A percentile compares a stretch with the other conserved stretches of the same genome.
Evolutionary conservation across 2,329 filamentous ascomycete genomes (phyloP).

Genomic region (Rutstroemia sp.): DNA sequence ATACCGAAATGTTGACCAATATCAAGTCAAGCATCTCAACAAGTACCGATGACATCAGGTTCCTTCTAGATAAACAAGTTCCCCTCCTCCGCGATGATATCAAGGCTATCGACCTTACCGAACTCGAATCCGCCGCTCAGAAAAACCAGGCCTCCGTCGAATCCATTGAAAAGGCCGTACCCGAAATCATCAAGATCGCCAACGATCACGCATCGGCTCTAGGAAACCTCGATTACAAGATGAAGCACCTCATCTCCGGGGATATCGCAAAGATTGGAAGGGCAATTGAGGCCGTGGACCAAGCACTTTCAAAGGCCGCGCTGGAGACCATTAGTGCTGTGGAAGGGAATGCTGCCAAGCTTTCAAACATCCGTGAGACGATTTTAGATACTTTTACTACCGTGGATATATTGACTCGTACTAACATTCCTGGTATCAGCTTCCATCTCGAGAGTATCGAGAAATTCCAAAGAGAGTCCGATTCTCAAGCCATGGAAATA

Average conservation of each 20-base stretch:
- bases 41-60: conserved; percentile 11
- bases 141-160: conserved; percentile 7
- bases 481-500: conserved; percentile 9
- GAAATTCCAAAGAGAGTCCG: conserved; percentile 8
- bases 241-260: conserved; percentile 7
- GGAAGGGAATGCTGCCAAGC: conserved; percentile 8
- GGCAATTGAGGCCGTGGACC: conserved; percentile 9
- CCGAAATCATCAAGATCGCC: conserved; percentile 6
- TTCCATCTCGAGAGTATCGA: conserved; percentile 9
- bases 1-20: conserved; percentile 10
- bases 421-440: conserved; percentile 12
- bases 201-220: conserved; percentile 9
- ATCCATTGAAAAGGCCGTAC: conserved; percentile 7
- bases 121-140: conserved; percentile 1
- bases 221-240: conserved; percentile 8
- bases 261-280: conserved; percentile 11
- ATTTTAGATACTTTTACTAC: conserved; percentile 10
- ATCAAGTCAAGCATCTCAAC: conserved; percentile 9
- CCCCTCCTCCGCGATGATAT: conserved; percentile 13
- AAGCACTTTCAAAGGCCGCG: conserved; percentile 9
- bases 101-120: conserved; percentile 9
- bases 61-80: conserved; percentile 11
- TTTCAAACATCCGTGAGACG: conserved; percentile 11
- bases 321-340: conserved; percentile 8
- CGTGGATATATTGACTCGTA: conserved; percentile 10